Percentiles rank a stretch among this genome's conserved stretches.
phyloP scores from a whole-genome alignment of 305 asterid species.

The Salvia sclarea region DNA sequence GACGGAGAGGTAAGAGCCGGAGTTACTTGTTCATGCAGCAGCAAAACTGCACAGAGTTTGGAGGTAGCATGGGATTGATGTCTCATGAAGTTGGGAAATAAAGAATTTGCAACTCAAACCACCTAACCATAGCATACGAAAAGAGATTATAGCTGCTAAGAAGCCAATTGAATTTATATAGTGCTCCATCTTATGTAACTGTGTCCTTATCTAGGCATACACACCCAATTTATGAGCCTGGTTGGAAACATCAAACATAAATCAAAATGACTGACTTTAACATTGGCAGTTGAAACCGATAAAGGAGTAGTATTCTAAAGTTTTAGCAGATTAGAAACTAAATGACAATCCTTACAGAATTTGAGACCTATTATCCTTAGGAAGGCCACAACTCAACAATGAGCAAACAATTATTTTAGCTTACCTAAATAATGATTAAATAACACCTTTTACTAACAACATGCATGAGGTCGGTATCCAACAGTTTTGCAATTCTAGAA shows the following conservation, averaged over 20 bases:
- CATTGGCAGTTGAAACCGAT: slow-evolving; percentile 15
- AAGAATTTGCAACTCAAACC: background rate
- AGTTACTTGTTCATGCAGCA: slow-evolving; percentile 66
- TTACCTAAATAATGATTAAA: background rate
- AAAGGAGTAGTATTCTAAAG: background rate
- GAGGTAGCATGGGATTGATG: slow-evolving; percentile 27
- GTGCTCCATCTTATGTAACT: background rate
- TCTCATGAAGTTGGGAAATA: background rate
- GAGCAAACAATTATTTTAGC: background rate
- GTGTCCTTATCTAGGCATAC: background rate
- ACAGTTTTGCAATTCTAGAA: background rate
- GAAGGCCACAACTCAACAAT: background rate
- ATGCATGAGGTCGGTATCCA: background rate
- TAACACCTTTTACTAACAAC: background rate
- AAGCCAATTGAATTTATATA: slow-evolving; percentile 7
- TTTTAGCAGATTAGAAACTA: background rate
- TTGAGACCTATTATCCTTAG: slow-evolving; percentile 2
- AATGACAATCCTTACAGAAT: background rate
- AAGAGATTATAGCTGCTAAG: background rate
- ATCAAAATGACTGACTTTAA: background rate
- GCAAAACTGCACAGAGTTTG: slow-evolving; percentile 56
- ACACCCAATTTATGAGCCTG: background rate
- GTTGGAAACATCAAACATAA: slow-evolving; percentile 5
- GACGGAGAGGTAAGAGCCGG: slow-evolving; percentile 49
- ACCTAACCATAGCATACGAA: background rate